Evolutionary conservation across 495 filamentous ascomycete genomes (phyloP), one percentile per base, ranked within the genome.

Genomic region (Daldinia grandis): DNA sequence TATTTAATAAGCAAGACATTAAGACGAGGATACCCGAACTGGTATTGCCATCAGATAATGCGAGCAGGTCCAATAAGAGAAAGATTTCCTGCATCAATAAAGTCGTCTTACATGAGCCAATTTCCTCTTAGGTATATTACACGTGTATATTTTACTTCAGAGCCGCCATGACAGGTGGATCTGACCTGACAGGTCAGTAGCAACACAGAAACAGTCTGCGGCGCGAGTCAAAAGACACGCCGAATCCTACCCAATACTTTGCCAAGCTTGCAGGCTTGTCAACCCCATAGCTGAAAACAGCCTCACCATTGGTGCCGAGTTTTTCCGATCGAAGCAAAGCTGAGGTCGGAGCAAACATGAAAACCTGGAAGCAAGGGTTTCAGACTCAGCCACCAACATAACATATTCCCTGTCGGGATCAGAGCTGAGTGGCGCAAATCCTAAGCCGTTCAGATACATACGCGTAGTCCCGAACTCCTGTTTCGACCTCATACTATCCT

Each of bases 401-500:
- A 50, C 8, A 14, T 24, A 1, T 21, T 35, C 55, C 50, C 30
- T 37, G 5, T 55, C 40, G 21, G 33, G 49, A 42, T 40, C 49
- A 33, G 25, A 63, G 33, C n/a, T 33, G 9, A 58, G 59, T 69
- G 59, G 31, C 53, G 49, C 58, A 66, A 31, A n/a, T 35, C 44
- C 42, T 25, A 21, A 68, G 27, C 38, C 58, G 64, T 49, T 25
- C 57, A 42, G 7, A 24, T 51, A 66, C 0, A 27, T 53, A 66
- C 56, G 28, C 47, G 25, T 15, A 35, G 38, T 15, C 24, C 64
- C 49, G 64, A 38, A n/a, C 33, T 55, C 67, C 61, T 70, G 61
- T 70, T 70, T 70, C 61, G 61, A 70, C 67, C 24, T 70, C 61
- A 61, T 42, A 28, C 19, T 37, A n/a, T 54, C 12, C 58, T 12